Conservation (phyloP, 176 grass and related monocot species). For the Oryza nivara region DNA sequence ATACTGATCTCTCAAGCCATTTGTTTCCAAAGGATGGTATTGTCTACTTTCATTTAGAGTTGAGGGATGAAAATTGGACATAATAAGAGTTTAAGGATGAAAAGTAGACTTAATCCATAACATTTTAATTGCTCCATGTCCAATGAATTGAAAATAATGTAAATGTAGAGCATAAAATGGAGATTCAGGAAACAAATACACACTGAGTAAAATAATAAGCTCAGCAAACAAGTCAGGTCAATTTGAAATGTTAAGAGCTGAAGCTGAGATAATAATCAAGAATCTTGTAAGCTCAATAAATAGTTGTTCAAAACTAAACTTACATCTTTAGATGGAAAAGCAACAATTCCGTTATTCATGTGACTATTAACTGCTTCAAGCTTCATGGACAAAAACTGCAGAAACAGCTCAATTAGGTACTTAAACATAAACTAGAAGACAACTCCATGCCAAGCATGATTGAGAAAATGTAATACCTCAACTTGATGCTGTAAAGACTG, state of each 20-base stretch:
- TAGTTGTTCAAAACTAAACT: constrained; percentile 41
- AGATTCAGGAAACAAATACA: neutral
- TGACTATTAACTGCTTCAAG: constrained; percentile 78
- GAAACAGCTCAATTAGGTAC: constrained; percentile 17
- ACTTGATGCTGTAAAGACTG: constrained; percentile 79
- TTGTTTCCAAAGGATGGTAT: neutral
- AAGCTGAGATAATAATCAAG: constrained; percentile 2
- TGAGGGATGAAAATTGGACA: neutral
- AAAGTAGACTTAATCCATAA: neutral
- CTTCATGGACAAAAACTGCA: constrained; percentile 91
- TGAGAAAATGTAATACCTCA: constrained; percentile 53
- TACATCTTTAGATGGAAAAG: constrained; percentile 73
- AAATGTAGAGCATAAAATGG: neutral
- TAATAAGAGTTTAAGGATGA: neutral
- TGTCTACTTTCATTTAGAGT: neutral
- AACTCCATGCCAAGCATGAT: neutral
- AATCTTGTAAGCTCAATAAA: neutral
- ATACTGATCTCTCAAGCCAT: neutral
- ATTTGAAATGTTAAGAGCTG: constrained; percentile 4
- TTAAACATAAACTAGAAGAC: neutral
- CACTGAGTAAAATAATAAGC: neutral
- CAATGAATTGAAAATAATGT: neutral
- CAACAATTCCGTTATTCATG: constrained; percentile 45
- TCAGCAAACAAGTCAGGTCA: constrained; percentile 6
- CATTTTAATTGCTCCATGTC: neutral